phyloP scores from a whole-genome alignment of 140 eudicot genomes.

The Senecio squalidus region DNA sequence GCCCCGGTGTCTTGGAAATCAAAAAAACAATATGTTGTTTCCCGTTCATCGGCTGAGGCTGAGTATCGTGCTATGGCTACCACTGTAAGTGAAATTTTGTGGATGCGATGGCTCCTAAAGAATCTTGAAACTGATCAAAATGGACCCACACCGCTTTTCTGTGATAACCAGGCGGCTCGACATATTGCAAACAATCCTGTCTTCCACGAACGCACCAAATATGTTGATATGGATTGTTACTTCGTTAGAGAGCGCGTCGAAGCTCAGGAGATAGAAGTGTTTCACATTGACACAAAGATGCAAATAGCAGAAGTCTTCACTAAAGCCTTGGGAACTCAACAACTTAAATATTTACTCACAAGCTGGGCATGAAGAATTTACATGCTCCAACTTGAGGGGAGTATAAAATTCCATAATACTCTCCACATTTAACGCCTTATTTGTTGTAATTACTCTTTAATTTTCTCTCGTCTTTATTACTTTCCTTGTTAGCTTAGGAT shows the following conservation, averaged over 20 bases:
- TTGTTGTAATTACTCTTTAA: no score
- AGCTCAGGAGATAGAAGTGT: not conserved
- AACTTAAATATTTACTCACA: not conserved
- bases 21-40: not conserved
- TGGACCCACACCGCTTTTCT: not conserved
- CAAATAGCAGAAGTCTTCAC: not conserved
- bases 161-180: not conserved
- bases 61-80: not conserved
- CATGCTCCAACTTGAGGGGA: not conserved
- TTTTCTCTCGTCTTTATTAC: no score
- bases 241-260: not conserved
- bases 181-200: not conserved
- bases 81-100: not conserved
- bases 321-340: not conserved
- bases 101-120: not conserved
- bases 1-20: not conserved
- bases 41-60: not conserved
- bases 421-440: no score
- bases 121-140: not conserved
- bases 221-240: not conserved
- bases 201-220: not conserved
- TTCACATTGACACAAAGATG: not conserved
- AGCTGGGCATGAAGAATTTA: not conserved
- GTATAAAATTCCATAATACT: not conserved
- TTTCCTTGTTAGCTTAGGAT: no score